Conservation (phyloP, 306 rosid genomes). For the Parietaria judaica region DNA sequence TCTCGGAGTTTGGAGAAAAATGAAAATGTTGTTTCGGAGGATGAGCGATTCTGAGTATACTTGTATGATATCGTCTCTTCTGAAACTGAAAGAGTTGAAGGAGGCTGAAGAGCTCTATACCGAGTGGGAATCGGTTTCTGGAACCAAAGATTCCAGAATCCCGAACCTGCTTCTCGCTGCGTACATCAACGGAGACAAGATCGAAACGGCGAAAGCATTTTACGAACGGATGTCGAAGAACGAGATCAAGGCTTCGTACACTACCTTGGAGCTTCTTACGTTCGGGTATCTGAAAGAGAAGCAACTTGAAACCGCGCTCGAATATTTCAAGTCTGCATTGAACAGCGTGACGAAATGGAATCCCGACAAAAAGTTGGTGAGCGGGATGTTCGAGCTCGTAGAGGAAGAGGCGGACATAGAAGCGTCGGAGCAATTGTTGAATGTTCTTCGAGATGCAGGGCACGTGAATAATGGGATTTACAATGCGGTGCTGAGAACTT, state of each 20-base stretch:
- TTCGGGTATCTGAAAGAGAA: conserved; percentile 59
- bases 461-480: conserved; percentile 58
- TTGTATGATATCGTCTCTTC: conserved; percentile 80
- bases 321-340: conserved; percentile 52
- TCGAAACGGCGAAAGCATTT: conserved; percentile 60
- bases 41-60: conserved; percentile 68
- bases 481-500: conserved; percentile 51
- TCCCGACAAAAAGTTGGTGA: conserved; percentile 39
- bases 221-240: conserved; percentile 36
- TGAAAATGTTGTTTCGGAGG: conserved; percentile 52
- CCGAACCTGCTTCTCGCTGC: conserved; percentile 70
- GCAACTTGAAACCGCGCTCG: conserved; percentile 40
- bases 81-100: conserved; percentile 55
- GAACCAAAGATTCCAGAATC: conserved; percentile 64
- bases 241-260: conserved; percentile 49
- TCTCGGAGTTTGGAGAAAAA: conserved; percentile 59
- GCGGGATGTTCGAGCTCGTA: conserved; percentile 44
- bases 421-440: conserved; percentile 63
- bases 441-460: conserved; percentile 46
- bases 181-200: conserved; percentile 51
- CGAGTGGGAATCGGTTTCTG: conserved; percentile 72
- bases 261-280: conserved; percentile 82
- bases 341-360: conserved; percentile 67
- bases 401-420: conserved; percentile 50
- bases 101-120: conserved; percentile 67